phyloP scores from a whole-genome alignment of 176 grass and related monocot species.

The Elymus sibiricus region DNA sequence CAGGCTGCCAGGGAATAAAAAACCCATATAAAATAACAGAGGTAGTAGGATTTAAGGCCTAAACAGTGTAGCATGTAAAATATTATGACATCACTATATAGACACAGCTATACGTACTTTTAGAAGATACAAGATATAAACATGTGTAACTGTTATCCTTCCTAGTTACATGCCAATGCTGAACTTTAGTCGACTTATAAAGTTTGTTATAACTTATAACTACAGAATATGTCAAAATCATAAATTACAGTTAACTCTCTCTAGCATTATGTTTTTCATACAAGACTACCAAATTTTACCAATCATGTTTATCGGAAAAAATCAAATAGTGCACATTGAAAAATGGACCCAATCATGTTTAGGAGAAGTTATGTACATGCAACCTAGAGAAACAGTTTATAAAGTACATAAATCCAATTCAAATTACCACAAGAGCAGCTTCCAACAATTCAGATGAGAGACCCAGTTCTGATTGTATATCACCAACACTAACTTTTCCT shows the following conservation, averaged over 20 bases:
- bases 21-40: background rate
- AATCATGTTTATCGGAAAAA: background rate
- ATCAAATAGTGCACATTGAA: background rate
- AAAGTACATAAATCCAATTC: constrained; percentile 34
- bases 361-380: background rate
- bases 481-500: constrained; percentile 65
- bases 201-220: background rate
- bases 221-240: background rate
- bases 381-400: background rate
- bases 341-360: background rate
- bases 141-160: background rate
- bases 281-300: constrained; percentile 5
- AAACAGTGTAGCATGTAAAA: constrained; percentile 11
- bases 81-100: background rate
- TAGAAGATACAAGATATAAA: background rate
- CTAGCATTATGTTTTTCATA: background rate
- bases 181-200: background rate
- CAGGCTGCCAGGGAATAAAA: constrained; percentile 48
- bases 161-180: background rate
- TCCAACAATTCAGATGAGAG: constrained; percentile 67
- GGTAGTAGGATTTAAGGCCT: background rate
- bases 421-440: constrained; percentile 76
- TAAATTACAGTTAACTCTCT: background rate
- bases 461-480: constrained; percentile 69
- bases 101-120: background rate